Percentiles rank a stretch among this genome's conserved stretches.
Evolutionary conservation across 805 yeast species (phyloP).

Genomic region (Saccharomyces jurei): DNA sequence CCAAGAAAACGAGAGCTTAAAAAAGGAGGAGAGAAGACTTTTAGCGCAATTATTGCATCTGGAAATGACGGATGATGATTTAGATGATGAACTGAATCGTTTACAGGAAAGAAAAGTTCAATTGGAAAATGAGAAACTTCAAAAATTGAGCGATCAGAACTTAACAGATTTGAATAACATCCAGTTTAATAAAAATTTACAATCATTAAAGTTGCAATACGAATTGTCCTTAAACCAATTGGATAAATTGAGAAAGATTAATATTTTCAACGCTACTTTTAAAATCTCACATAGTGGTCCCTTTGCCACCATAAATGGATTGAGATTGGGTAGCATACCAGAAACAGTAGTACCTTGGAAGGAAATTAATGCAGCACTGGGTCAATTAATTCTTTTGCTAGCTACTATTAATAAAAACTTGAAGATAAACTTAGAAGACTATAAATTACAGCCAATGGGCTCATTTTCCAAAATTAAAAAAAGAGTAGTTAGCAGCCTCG

Average conservation of each 20-base stretch:
- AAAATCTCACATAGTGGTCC: conserved; percentile 76
- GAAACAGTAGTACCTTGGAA: conserved; percentile 70
- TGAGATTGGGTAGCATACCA: conserved; percentile 65
- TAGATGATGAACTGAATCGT: conserved; percentile 42
- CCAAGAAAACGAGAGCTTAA: conserved; percentile 25
- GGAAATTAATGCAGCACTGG: conserved; percentile 86
- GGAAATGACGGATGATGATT: conserved; percentile 33
- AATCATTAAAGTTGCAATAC: conserved; percentile 55
- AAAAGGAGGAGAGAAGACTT: conserved; percentile 20
- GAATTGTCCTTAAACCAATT: conserved; percentile 56
- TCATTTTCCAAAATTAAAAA: conserved; percentile 64
- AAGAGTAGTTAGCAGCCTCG: conserved; percentile 10
- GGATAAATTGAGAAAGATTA: conserved; percentile 63
- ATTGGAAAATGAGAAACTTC: conserved; percentile 41
- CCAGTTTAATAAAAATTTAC: conserved; percentile 46
- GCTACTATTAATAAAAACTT: conserved; percentile 55
- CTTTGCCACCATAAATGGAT: conserved; percentile 81
- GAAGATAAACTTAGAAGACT: conserved; percentile 46
- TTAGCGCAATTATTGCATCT: conserved; percentile 18
- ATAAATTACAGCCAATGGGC: conserved; percentile 72
- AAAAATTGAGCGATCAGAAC: conserved; percentile 39
- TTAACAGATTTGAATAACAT: conserved; percentile 44
- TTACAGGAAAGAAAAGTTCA: conserved; percentile 40
- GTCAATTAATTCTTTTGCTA: conserved; percentile 67
- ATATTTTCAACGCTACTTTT: conserved; percentile 78